A percentile compares a stretch with the other conserved stretches of the same genome.
Conservation (phyloP, 495 filamentous ascomycete genomes). For the Neurospora sp. region DNA sequence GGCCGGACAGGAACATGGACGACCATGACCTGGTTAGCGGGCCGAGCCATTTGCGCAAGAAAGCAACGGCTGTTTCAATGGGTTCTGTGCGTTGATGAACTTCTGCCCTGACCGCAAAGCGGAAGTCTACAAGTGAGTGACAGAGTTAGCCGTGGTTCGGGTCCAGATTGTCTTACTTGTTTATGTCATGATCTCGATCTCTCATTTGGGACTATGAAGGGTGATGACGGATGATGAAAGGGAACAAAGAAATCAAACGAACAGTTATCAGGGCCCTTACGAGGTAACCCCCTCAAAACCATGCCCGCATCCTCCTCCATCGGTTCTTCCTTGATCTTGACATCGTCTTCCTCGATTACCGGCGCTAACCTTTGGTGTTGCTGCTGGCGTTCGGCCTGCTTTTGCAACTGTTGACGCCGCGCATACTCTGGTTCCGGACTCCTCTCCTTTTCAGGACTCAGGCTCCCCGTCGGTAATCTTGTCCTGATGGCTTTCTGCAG, state of each 20-base stretch:
- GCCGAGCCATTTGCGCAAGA: conserved; percentile 47
- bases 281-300: conserved; percentile 4
- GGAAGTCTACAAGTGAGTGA: conserved; percentile 53
- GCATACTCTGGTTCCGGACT: conserved; percentile 36
- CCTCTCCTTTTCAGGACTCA: conserved; percentile 40
- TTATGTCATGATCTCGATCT: background rate
- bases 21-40: conserved; percentile 54
- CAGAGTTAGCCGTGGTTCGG: conserved; percentile 17
- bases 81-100: conserved; percentile 80
- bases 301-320: conserved; percentile 7
- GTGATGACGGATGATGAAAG: background rate
- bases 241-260: conserved; percentile 15
- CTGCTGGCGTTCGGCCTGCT: conserved; percentile 10
- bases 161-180: background rate
- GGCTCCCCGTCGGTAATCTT: conserved; percentile 40
- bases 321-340: conserved; percentile 23
- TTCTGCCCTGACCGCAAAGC: conserved; percentile 76
- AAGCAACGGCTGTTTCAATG: conserved; percentile 62
- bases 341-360: conserved; percentile 5
- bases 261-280: conserved; percentile 27
- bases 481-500: conserved; percentile 40
- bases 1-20: conserved; percentile 45
- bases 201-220: background rate
- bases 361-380: background rate
- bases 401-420: conserved; percentile 14